These are phyloP conservation scores for Yarrowia divulgata DNA, from an alignment of 805 yeast species.

Conservation along the genomic window DNA sequence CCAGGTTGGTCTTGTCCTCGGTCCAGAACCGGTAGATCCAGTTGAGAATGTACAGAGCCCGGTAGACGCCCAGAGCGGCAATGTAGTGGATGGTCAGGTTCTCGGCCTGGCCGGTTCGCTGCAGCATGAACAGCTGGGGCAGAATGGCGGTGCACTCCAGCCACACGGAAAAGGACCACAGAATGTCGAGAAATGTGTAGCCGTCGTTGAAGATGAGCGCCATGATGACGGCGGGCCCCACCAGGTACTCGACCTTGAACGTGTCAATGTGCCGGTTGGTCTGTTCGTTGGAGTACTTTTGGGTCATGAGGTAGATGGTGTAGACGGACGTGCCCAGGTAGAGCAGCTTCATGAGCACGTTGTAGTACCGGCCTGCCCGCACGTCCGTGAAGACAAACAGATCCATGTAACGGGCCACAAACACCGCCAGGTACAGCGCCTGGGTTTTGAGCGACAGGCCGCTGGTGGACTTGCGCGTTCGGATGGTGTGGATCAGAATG, in stretches of 20 bases:
- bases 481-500: constrained; percentile 75
- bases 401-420: constrained; percentile 74
- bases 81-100: constrained; percentile 90
- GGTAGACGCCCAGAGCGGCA: constrained; percentile 88
- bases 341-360: constrained; percentile 78
- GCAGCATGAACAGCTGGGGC: constrained; percentile 91
- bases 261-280: constrained; percentile 68
- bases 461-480: constrained; percentile 65
- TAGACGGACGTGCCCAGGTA: constrained; percentile 79
- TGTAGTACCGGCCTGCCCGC: constrained; percentile 55
- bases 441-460: constrained; percentile 94
- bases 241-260: constrained; percentile 74
- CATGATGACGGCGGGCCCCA: constrained; percentile 66
- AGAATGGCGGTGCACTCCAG: constrained; percentile 89
- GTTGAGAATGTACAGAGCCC: constrained; percentile 90
- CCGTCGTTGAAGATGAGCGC: constrained; percentile 71
- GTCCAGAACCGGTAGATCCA: constrained; percentile 86
- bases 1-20: constrained; percentile 69
- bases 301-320: constrained; percentile 73
- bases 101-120: constrained; percentile 87
- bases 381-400: constrained; percentile 57
- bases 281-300: constrained; percentile 63
- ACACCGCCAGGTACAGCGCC: constrained; percentile 74
- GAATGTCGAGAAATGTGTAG: constrained; percentile 61
- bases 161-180: constrained; percentile 94